Evolutionary conservation across 208 protist genomes (phyloP).

Genomic region (Trypanosoma congolense): DNA sequence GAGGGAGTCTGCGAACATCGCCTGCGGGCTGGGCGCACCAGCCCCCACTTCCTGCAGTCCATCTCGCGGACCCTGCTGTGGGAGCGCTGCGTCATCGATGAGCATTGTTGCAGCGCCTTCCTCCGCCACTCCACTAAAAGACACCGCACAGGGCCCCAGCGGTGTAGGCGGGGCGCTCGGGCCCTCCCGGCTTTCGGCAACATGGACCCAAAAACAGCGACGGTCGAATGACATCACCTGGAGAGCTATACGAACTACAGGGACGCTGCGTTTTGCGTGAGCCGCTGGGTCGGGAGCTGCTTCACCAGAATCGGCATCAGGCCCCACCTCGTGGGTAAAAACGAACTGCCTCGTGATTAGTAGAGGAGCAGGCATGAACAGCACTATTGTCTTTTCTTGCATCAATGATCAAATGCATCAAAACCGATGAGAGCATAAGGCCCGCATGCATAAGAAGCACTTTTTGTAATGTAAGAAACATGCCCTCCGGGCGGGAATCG

Average conservation of each 20-base stretch:
- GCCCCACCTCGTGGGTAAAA: constrained; percentile 12
- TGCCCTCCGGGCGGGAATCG: no score
- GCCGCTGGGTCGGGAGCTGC: background rate
- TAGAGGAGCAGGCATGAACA: constrained; percentile 13
- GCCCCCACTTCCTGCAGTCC: background rate
- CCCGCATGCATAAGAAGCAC: no score
- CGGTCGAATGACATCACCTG: constrained; percentile 40
- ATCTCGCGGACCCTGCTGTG: background rate
- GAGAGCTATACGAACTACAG: constrained; percentile 38
- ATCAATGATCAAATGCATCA: no score
- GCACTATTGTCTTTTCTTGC: no score
- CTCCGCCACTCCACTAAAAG: constrained; percentile 9
- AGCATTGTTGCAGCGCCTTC: constrained; percentile 23
- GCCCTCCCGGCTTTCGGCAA: constrained; percentile 31
- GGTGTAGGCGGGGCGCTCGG: constrained; percentile 4
- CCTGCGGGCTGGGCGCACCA: constrained; percentile 22
- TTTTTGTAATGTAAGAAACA: no score
- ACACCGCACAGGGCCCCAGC: constrained; percentile 38
- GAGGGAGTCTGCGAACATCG: constrained; percentile 36
- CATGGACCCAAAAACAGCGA: constrained; percentile 66
- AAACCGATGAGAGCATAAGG: no score
- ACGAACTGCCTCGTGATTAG: constrained; percentile 16
- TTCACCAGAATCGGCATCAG: constrained; percentile 2
- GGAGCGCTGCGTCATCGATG: constrained; percentile 22
- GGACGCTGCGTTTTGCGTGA: background rate